phyloP scores from a whole-genome alignment of 164 flowering plant species.

The Malania oleifera region DNA sequence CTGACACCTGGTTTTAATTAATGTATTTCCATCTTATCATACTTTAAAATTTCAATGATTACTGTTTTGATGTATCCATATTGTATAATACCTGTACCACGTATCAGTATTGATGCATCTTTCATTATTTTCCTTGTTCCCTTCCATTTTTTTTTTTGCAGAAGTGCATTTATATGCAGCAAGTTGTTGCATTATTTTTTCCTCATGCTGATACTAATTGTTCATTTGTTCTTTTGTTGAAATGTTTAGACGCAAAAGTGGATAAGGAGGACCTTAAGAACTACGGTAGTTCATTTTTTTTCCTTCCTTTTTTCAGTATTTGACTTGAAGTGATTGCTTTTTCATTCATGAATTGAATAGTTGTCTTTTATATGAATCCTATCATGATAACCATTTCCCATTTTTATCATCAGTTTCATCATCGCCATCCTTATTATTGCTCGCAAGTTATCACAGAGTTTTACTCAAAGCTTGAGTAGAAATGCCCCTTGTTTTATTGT shows the following conservation, averaged over 20 bases:
- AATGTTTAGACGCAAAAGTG: conserved; percentile 44
- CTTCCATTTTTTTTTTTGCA: too few relatives aligned
- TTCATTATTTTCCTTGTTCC: neutral
- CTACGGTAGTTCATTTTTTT: conserved; percentile 28
- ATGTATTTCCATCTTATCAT: too few relatives aligned
- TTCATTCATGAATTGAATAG: neutral
- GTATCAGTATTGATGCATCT: too few relatives aligned
- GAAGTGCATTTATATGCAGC: too few relatives aligned
- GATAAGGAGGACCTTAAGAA: conserved; percentile 55
- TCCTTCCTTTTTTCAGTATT: neutral
- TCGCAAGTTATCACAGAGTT: neutral
- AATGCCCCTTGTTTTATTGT: neutral
- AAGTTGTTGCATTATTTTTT: too few relatives aligned
- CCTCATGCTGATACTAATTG: neutral
- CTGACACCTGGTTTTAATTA: too few relatives aligned
- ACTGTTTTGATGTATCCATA: too few relatives aligned
- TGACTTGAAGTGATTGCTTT: too few relatives aligned
- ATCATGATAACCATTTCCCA: neutral
- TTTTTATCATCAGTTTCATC: neutral
- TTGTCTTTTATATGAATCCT: neutral
- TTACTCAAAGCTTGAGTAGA: neutral
- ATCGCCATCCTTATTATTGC: neutral
- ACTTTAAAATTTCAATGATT: too few relatives aligned
- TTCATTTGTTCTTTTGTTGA: conserved; percentile 1
- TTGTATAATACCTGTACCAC: too few relatives aligned